Conservation (phyloP, 805 yeast genomes). For the Metschnikowia picachoensis region DNA sequence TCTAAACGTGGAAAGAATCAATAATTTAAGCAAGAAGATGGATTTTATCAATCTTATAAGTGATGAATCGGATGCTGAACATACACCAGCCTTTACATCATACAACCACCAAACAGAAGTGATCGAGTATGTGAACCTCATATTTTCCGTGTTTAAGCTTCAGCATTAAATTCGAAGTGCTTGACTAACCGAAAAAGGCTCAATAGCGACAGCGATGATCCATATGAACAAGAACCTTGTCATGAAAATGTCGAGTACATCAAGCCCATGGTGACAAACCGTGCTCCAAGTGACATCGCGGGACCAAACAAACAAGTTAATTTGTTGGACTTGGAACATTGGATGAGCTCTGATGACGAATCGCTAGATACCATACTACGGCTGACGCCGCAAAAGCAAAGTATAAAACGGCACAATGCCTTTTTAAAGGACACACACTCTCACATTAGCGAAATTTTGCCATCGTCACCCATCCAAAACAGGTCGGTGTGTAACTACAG, state of each 20-base stretch:
- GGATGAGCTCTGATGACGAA: conserved; percentile 22
- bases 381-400: neutral
- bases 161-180: too few relatives aligned
- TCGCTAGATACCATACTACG: conserved; percentile 1
- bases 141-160: too few relatives aligned
- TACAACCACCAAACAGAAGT: neutral
- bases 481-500: too few relatives aligned
- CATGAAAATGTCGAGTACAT: neutral
- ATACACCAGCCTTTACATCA: too few relatives aligned
- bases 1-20: too few relatives aligned
- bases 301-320: neutral
- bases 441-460: neutral
- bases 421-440: neutral
- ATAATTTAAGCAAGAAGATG: too few relatives aligned
- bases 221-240: too few relatives aligned
- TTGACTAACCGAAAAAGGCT: too few relatives aligned
- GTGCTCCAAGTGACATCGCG: neutral
- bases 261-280: neutral
- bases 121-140: neutral
- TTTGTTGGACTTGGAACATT: conserved; percentile 15
- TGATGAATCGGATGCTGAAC: too few relatives aligned
- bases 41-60: too few relatives aligned
- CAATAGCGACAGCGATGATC: too few relatives aligned
- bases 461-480: conserved; percentile 11
- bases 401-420: neutral